A percentile compares a stretch with the other conserved stretches of the same genome.
Evolutionary conservation across 139 green algal genomes (phyloP).

Genomic region (Gonium pectorale): DNA sequence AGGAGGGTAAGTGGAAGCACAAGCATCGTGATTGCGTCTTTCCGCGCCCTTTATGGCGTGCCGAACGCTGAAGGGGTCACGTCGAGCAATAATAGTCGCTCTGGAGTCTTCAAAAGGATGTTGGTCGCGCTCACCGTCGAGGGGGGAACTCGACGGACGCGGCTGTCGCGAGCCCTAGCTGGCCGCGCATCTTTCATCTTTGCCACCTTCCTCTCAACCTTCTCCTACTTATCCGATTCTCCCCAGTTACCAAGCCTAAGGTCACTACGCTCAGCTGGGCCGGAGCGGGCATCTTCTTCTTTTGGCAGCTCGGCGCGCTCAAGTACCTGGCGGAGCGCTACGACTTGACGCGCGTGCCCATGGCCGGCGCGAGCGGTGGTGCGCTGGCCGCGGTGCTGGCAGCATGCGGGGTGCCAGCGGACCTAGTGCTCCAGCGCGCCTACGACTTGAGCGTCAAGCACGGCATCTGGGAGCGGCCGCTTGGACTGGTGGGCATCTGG

Average conservation of each 20-base stretch:
- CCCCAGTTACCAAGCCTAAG: constrained; percentile 3
- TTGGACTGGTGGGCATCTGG: constrained; percentile 61
- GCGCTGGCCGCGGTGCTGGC: constrained; percentile 63
- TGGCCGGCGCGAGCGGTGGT: constrained; percentile 67
- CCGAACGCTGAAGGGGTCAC: too few species aligned
- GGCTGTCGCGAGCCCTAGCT: too few species aligned
- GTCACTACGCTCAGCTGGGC: constrained; percentile 31
- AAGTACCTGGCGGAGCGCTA: constrained; percentile 69
- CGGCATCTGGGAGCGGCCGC: constrained; percentile 66
- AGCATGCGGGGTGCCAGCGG: constrained; percentile 52
- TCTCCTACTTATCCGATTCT: neutral
- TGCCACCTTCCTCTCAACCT: neutral
- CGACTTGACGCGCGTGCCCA: constrained; percentile 62
- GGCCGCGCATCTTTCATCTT: neutral
- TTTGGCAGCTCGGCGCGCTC: constrained; percentile 68
- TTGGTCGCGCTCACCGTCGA: too few species aligned
- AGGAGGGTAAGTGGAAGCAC: too few species aligned
- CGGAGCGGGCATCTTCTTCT: constrained; percentile 55
- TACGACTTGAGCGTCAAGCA: constrained; percentile 63
- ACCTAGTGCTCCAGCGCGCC: constrained; percentile 55
- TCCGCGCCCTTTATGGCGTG: too few species aligned
- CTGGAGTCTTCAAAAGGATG: too few species aligned
- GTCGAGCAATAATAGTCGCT: too few species aligned
- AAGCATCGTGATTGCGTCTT: too few species aligned
- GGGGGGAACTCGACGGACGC: neutral